Conservation (phyloP, 192 early-diverging fungal genomes). For the Bifiguratus adelaidae region DNA sequence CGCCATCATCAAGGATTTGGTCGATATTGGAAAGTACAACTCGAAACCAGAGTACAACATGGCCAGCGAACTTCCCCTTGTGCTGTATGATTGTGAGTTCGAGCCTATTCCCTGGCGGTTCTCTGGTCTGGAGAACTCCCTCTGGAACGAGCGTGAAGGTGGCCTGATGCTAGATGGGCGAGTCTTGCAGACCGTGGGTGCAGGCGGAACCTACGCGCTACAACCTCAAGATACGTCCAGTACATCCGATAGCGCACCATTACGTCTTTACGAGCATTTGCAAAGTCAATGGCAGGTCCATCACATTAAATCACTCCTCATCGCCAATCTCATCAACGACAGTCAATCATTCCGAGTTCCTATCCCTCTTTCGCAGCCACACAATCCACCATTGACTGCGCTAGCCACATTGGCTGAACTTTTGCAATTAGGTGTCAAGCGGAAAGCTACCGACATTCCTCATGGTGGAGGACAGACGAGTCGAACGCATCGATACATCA, state of each 20-base stretch:
- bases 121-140: conserved; percentile 15
- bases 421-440: not conserved
- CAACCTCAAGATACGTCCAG: conserved; percentile 12
- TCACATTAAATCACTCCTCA: conserved; percentile 32
- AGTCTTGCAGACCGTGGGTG: too few relatives aligned
- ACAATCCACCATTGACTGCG: too few relatives aligned
- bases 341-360: too few relatives aligned
- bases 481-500: conserved; percentile 6
- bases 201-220: too few relatives aligned
- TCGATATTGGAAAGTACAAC: conserved; percentile 49
- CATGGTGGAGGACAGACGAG: conserved; percentile 15
- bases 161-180: too few relatives aligned
- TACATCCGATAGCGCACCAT: conserved; percentile 12
- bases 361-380: too few relatives aligned
- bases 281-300: conserved; percentile 37
- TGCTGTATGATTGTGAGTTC: conserved; percentile 82
- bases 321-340: conserved; percentile 22
- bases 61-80: conserved; percentile 82
- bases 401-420: not conserved
- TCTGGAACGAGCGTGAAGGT: conserved; percentile 7
- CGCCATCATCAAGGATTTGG: conserved; percentile 49
- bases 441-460: conserved; percentile 4
- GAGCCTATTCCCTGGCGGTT: conserved; percentile 49
- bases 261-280: conserved; percentile 28
- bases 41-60: conserved; percentile 87